These are phyloP conservation scores for Saccharomyces paradoxus DNA, from an alignment of 805 yeast species.

Conservation along the genomic window DNA sequence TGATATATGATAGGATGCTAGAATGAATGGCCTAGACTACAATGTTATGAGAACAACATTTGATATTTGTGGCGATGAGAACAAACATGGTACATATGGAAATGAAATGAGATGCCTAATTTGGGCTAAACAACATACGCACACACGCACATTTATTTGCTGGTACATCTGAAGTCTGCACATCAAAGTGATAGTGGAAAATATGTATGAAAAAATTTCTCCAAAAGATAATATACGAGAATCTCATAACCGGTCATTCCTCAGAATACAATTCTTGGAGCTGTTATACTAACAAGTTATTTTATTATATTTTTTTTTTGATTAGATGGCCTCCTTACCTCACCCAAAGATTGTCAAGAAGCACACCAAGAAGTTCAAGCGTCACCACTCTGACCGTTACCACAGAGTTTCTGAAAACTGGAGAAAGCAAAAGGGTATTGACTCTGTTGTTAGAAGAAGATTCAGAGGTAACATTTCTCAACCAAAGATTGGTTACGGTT, in stretches of 20 bases:
- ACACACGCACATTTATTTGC: neutral
- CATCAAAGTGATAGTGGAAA: neutral
- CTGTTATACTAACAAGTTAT: conserved; percentile 3
- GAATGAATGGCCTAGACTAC: neutral
- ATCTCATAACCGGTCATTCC: neutral
- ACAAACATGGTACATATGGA: neutral
- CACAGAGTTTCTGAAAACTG: conserved; percentile 97
- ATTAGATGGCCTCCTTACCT: conserved; percentile 88
- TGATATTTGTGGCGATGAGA: neutral
- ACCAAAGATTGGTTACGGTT: conserved; percentile 99
- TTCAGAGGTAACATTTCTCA: conserved; percentile 98
- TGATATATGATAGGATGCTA: neutral
- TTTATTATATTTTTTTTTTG: neutral
- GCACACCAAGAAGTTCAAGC: conserved; percentile 97
- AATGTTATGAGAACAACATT: neutral
- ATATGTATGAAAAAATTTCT: neutral
- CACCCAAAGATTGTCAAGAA: conserved; percentile 99
- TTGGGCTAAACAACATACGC: neutral
- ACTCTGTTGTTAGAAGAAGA: conserved; percentile 98
- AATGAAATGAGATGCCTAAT: neutral
- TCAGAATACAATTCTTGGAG: neutral
- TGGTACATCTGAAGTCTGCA: neutral
- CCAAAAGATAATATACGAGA: neutral
- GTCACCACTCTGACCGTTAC: conserved; percentile 99
- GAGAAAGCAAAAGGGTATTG: conserved; percentile 99